Evolutionary conservation across 495 filamentous ascomycete species (phyloP).

Genomic region (Daldinia grandis): DNA sequence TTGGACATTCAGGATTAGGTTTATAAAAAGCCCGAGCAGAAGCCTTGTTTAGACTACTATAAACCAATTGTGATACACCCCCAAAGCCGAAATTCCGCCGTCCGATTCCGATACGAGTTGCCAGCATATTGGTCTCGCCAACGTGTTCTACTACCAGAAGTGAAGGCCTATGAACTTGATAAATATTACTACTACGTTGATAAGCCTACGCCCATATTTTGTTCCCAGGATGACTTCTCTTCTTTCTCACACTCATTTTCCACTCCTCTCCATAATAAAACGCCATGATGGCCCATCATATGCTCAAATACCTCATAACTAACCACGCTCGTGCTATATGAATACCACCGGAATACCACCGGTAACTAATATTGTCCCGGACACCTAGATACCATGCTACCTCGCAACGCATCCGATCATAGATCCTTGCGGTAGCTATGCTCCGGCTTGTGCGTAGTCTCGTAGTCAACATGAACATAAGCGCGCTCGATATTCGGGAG

Average conservation of each 20-base stretch:
- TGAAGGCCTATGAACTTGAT: background rate
- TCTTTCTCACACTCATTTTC: background rate
- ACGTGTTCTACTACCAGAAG: background rate
- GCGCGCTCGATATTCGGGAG: slow-evolving; percentile 92
- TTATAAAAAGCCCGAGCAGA: background rate
- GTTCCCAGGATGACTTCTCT: background rate
- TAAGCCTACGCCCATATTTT: background rate
- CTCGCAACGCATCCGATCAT: slow-evolving; percentile 29
- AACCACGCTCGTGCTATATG: background rate
- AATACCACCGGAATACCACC: background rate
- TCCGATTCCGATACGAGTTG: background rate
- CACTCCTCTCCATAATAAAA: background rate
- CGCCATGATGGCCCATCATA: background rate
- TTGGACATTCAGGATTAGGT: background rate
- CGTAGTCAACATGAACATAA: slow-evolving; percentile 98
- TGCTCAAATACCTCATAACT: background rate
- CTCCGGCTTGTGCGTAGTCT: slow-evolving; percentile 95
- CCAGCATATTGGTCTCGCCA: background rate
- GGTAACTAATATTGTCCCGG: background rate
- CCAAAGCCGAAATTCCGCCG: background rate
- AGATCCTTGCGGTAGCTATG: slow-evolving; percentile 65
- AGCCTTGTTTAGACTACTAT: background rate
- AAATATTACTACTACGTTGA: background rate
- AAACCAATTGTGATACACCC: background rate
- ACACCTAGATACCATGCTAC: background rate